A percentile compares a stretch with the other conserved stretches of the same genome.
These are phyloP conservation scores for Pestalotiopsis fici DNA, from an alignment of 2,329 filamentous ascomycete genomes.

Conservation along the genomic window DNA sequence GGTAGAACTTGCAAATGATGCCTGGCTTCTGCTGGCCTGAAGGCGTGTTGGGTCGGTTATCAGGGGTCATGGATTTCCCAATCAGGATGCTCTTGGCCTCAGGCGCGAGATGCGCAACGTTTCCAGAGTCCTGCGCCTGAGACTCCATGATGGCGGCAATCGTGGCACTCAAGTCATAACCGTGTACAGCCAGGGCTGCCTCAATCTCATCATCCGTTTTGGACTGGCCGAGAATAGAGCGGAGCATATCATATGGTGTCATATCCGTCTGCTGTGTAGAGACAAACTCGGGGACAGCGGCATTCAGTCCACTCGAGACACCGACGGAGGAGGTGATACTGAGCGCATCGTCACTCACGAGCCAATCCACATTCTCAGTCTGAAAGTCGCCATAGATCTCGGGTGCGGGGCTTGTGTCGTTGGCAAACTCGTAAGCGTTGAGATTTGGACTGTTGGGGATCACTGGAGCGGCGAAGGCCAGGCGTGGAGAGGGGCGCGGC, in stretches of 20 bases:
- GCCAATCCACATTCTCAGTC: slow-evolving; percentile 94
- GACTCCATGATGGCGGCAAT: slow-evolving; percentile 86
- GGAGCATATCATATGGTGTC: slow-evolving; percentile 97
- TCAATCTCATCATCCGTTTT: slow-evolving; percentile 94
- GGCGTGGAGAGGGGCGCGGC: slow-evolving; percentile 86
- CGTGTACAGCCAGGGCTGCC: slow-evolving; percentile 81
- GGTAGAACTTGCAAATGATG: slow-evolving; percentile 95
- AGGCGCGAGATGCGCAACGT: slow-evolving; percentile 41
- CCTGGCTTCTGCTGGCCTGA: slow-evolving; percentile 76
- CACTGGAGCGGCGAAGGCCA: slow-evolving; percentile 83
- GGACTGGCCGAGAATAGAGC: slow-evolving; percentile 87
- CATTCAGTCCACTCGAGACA: slow-evolving; percentile 72
- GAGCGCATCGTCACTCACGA: slow-evolving; percentile 85
- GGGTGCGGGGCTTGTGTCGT: slow-evolving; percentile 75
- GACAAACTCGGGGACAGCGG: slow-evolving; percentile 78
- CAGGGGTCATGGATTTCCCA: slow-evolving; percentile 84
- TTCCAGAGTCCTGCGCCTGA: slow-evolving; percentile 53
- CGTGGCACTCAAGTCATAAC: slow-evolving; percentile 91
- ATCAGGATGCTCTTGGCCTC: slow-evolving; percentile 74
- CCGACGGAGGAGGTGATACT: slow-evolving; percentile 76
- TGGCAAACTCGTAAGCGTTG: slow-evolving; percentile 92
- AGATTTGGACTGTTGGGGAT: slow-evolving; percentile 94
- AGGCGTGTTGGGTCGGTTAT: slow-evolving; percentile 75
- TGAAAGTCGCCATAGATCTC: slow-evolving; percentile 92
- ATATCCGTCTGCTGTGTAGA: slow-evolving; percentile 77